phyloP scores from a whole-genome alignment of 2,329 filamentous ascomycete genomes.

The Gyromitra esculenta region DNA sequence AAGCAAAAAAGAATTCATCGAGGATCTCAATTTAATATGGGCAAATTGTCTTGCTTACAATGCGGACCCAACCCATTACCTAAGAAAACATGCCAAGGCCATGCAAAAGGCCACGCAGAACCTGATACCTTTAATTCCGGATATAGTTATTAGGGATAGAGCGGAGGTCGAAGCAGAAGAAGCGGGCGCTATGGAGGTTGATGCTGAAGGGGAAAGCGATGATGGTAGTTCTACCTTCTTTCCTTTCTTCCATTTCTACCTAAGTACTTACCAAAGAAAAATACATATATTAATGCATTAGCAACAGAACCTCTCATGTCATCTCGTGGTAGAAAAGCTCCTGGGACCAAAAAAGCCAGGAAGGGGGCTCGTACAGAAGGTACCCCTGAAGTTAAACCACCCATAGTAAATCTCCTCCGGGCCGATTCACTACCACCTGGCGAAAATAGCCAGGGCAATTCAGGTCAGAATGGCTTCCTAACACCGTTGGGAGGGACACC shows the following conservation, averaged over 20 bases:
- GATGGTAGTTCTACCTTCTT: constrained; percentile 55
- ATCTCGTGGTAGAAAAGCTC: constrained; percentile 88
- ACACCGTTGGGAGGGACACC: constrained; percentile 81
- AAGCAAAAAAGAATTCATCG: constrained; percentile 92
- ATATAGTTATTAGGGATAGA: constrained; percentile 86
- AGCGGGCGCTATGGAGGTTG: constrained; percentile 56
- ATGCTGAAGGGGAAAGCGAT: constrained; percentile 58
- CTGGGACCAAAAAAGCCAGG: constrained; percentile 79
- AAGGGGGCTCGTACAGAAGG: constrained; percentile 80
- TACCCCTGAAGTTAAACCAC: constrained; percentile 78
- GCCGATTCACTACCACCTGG: constrained; percentile 55
- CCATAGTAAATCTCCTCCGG: constrained; percentile 69
- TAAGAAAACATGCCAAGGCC: constrained; percentile 90
- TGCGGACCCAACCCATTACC: constrained; percentile 82
- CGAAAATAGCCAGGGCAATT: constrained; percentile 84
- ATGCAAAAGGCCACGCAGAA: constrained; percentile 99
- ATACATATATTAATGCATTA: constrained; percentile 49
- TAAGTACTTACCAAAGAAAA: constrained; percentile 28
- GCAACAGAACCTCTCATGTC: constrained; percentile 89
- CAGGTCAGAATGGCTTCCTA: constrained; percentile 81
- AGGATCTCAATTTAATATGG: constrained; percentile 95
- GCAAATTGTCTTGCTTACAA: constrained; percentile 97
- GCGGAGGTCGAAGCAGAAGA: constrained; percentile 93
- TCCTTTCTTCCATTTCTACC: constrained; percentile 49
- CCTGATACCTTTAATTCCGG: constrained; percentile 91